Evolutionary conservation across 139 green algal species (phyloP).

Genomic region (Yamagishiella unicocca): DNA sequence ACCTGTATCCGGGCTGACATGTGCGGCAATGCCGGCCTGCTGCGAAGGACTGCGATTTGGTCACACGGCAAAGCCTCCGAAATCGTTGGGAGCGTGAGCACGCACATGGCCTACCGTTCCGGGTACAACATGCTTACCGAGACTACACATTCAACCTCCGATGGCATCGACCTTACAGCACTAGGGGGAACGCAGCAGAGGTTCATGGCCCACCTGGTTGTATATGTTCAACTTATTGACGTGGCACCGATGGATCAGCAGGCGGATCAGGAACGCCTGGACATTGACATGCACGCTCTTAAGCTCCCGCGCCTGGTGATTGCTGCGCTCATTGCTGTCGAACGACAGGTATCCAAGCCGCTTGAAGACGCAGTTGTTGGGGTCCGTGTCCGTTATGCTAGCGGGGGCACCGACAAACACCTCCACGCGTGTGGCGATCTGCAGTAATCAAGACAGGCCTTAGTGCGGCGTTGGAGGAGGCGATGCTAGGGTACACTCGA

Average conservation of each 20-base stretch:
- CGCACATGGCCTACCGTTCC: too few relatives aligned
- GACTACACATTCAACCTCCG: too few relatives aligned
- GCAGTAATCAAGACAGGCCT: not conserved
- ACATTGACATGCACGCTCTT: conserved; percentile 92
- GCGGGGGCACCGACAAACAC: conserved; percentile 76
- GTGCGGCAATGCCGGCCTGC: too few relatives aligned
- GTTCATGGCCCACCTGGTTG: conserved; percentile 88
- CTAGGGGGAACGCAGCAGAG: too few relatives aligned
- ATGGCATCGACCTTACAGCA: too few relatives aligned
- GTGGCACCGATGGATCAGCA: conserved; percentile 88
- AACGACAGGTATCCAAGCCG: conserved; percentile 92
- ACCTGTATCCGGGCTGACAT: too few relatives aligned
- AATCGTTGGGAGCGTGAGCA: too few relatives aligned
- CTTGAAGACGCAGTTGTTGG: conserved; percentile 63
- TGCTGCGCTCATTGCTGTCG: conserved; percentile 90
- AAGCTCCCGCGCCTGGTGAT: conserved; percentile 89
- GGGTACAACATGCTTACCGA: too few relatives aligned
- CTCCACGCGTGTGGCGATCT: conserved; percentile 90
- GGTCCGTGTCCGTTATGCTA: conserved; percentile 39
- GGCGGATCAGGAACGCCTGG: conserved; percentile 61
- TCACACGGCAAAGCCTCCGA: too few relatives aligned
- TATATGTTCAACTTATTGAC: conserved; percentile 94
- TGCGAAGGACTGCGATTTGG: too few relatives aligned
- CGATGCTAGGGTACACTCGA: not conserved
- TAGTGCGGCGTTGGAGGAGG: not conserved